These are phyloP conservation scores for Lolium multiflorum DNA, from an alignment of 176 grass and related monocot genomes.

Conservation along the genomic window DNA sequence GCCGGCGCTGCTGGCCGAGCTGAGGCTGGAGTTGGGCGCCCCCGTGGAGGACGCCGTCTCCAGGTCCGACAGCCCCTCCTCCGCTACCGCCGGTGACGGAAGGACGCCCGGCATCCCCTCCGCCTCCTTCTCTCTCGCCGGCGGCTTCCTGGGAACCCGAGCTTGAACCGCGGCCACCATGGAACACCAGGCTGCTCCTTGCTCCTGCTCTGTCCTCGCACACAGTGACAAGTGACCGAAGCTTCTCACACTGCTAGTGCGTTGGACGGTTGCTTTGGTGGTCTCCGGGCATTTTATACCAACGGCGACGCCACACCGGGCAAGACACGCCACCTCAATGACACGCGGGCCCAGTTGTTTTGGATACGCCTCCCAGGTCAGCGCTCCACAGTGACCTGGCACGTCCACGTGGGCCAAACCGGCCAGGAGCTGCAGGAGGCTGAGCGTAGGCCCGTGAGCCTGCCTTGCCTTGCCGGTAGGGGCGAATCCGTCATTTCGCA, in stretches of 20 bases:
- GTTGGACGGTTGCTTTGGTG: not conserved
- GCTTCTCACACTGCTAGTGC: not conserved
- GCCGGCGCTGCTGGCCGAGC: constrained; percentile 56
- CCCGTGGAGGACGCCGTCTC: constrained; percentile 64
- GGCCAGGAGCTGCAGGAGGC: not conserved
- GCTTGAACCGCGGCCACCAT: not conserved
- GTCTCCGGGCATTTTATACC: constrained; percentile 13
- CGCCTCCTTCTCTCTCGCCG: not conserved
- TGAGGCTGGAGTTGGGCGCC: constrained; percentile 73
- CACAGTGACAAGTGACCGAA: not conserved
- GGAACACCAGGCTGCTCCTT: not conserved
- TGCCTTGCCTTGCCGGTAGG: not conserved
- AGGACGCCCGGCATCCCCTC: not conserved
- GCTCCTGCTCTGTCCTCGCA: not conserved
- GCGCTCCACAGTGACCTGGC: not conserved
- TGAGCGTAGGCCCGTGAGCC: constrained; percentile 2
- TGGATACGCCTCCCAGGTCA: not conserved
- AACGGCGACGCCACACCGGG: not conserved
- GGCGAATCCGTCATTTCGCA: not conserved
- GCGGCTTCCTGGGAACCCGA: not conserved
- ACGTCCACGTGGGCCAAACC: not conserved
- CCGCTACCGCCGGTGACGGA: not conserved
- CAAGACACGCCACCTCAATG: not conserved
- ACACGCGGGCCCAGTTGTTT: not conserved
- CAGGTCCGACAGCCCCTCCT: constrained; percentile 51